Percentiles rank a stretch among this genome's conserved stretches.
Evolutionary conservation across 176 grass and related monocot genomes (phyloP).

Genomic region (barley (Hordeum vulgare)): MorexV3_pseudomolecules_assembly NC_058519.1:208931501-208932000

Average conservation of each 20-base stretch:
- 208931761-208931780: background rate
- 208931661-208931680: slow-evolving; percentile 41
- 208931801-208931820: slow-evolving; percentile 69
- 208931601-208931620: slow-evolving; percentile 52
- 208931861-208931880: slow-evolving; percentile 59
- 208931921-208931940: slow-evolving; percentile 25
- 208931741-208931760: background rate
- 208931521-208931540: slow-evolving; percentile 57
- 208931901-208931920: slow-evolving; percentile 55
- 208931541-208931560: background rate
- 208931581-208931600: slow-evolving; percentile 49
- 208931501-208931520: slow-evolving; percentile 43
- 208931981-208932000: background rate
- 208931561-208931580: background rate
- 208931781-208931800: background rate
- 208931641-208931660: slow-evolving; percentile 59
- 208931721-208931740: background rate
- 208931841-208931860: slow-evolving; percentile 71
- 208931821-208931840: slow-evolving; percentile 69
- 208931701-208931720: slow-evolving; percentile 71
- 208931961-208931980: background rate
- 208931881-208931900: slow-evolving; percentile 62
- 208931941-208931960: background rate
- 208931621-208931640: slow-evolving; percentile 56
- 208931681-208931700: slow-evolving; percentile 38